Conservation (phyloP, 75 land plant species). For the Pseudotsuga menziesii region DNA sequence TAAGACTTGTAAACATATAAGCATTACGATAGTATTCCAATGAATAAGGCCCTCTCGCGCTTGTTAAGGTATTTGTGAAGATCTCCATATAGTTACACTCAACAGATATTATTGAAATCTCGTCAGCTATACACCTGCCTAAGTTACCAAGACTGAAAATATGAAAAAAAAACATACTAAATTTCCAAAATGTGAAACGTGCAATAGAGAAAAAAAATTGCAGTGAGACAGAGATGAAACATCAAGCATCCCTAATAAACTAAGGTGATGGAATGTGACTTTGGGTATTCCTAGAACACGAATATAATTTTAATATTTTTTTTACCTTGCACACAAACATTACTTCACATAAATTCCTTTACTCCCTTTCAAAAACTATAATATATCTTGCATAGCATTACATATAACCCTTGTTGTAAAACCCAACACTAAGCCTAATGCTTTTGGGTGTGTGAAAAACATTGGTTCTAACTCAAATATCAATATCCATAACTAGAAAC, state of each 20-base stretch:
- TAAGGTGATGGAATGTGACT: neutral
- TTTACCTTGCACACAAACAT: too few species aligned
- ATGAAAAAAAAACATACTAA: neutral
- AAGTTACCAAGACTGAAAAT: neutral
- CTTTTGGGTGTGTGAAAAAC: neutral
- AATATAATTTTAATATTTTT: neutral
- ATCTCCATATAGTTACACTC: neutral
- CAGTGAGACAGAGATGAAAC: neutral
- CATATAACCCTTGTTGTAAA: neutral
- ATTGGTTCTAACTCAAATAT: neutral
- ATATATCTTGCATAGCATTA: too few species aligned
- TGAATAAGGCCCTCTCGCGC: neutral
- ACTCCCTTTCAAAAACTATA: neutral
- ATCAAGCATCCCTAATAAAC: neutral
- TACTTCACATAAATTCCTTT: too few species aligned
- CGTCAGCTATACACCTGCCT: neutral
- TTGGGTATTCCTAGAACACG: neutral
- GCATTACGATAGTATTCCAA: neutral
- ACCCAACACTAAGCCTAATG: neutral
- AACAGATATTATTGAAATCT: neutral
- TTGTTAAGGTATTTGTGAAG: neutral
- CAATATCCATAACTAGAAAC: neutral
- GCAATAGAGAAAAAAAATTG: neutral
- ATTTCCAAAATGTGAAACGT: neutral
- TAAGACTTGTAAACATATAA: neutral